Conservation (phyloP, 345 rosid genomes). For the Citrus mangshanensis region DNA sequence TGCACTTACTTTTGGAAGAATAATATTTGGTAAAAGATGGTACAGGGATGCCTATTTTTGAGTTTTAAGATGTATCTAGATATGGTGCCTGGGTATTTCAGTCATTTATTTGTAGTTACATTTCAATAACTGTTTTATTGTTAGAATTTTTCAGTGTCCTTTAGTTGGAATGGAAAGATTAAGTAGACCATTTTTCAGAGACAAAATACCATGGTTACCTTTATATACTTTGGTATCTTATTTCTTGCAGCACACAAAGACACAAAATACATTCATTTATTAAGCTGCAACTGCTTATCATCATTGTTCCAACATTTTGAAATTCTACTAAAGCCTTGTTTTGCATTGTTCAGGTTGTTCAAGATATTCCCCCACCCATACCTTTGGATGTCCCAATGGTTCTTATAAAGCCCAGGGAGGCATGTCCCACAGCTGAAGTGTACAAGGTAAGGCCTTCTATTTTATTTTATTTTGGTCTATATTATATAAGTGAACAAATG, state of each 20-base stretch:
- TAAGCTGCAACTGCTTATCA: neutral
- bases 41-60: neutral
- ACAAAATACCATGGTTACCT: neutral
- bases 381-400: constrained; percentile 74
- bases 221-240: neutral
- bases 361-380: constrained; percentile 79
- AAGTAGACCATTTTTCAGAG: neutral
- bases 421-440: constrained; percentile 93
- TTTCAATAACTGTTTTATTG: neutral
- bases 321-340: constrained; percentile 16
- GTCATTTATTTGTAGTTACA: neutral
- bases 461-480: neutral
- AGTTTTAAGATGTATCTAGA: neutral
- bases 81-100: neutral
- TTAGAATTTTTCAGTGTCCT: neutral
- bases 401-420: constrained; percentile 83
- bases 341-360: constrained; percentile 53
- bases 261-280: neutral
- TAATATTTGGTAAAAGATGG: neutral
- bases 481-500: neutral
- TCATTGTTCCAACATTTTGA: constrained; percentile 2
- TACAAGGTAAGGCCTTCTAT: constrained; percentile 59
- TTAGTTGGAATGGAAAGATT: neutral
- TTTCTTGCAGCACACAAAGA: neutral
- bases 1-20: no score